Evolutionary conservation across 1,139 yeast genomes (phyloP), one percentile per base, ranked within the genome.

Genomic region (Blastobotrys apis): DNA sequence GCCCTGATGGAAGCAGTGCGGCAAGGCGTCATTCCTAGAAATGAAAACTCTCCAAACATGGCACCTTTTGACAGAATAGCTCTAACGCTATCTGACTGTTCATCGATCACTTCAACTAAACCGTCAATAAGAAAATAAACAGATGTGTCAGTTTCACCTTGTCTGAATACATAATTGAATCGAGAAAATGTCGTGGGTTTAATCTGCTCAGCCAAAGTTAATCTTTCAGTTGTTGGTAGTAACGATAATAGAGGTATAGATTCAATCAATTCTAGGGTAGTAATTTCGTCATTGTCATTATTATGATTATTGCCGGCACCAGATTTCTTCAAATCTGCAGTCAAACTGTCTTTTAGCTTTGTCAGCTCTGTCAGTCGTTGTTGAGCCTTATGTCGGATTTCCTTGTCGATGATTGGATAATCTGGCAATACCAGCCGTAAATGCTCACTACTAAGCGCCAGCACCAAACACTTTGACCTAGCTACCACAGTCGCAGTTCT

Each of bases 401-500:
- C 69, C 50, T 84, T 67, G 58, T 83, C 92, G 12, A 45, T 35
- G 3, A 40, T 37, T 19, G 47, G 47, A 22, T 45, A 45, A 30
- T 45, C 41, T 3, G 47, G 41, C 15, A 45, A 29, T 23, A 45
- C 32, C 2, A 8, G 12, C 52, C 77, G 75, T 42, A 84, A 70
- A 12, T 80, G 75, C 46, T 80, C 84, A 8, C 80, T 75, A 1
- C 86, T 81, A 36, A 84, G 67, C 0, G 81, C 83, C 1, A 86
- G 88, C 5, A 81, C 67, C 43, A 83, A 64, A 1, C 84, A 85
- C 51, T 72, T 75, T 0, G 85, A 74, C 48, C 80, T 68, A 1
- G 92, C 84, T n/a, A 82, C 77, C 13, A 83, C 88, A 1, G 88
- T 81, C 0, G 92, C 92, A 0, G 90, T 82, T 52, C 92, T 67